Evolutionary conservation across 2,329 filamentous ascomycete genomes (phyloP), one percentile per base, ranked within the genome.

Genomic region (Exophiala calicioides): DNA sequence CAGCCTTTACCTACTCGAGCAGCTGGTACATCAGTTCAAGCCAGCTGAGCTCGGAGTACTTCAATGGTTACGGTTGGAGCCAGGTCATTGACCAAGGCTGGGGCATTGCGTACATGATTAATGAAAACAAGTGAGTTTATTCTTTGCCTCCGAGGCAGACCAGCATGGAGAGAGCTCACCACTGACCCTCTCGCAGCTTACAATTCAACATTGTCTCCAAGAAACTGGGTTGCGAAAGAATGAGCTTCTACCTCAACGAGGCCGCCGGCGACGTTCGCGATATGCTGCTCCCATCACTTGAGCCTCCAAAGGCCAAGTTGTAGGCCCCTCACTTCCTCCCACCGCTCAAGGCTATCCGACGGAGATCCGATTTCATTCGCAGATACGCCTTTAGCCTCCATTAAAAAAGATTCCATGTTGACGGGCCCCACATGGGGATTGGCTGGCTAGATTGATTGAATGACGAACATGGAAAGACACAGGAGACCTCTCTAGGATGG

Each of bases 91-190:
- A 97, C 63, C 88, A 86, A 51, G 93, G 93, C 21, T 98, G 93
- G 71, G 93, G 93, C 57, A 95, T 98, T 65, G 93, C 93, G 29
- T 98, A 98, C 68, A 98, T 98, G 93, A 97, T 98, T 68, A 98
- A 98, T 67, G 91, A 97, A 78, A 95, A 96, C 70, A 90, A 82
- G 85, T 88, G 65, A 68, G 75, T 26, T 30, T 9, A 15, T 31
- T 16, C 27, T 10, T 41, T 18, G 20, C 15, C 15, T 33, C 10
- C 23, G 38, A 48, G 42, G 26, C 8, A 36, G 24, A 20, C 4
- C 32, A 36, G n/a, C n/a, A n/a, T n/a, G n/a, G n/a, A n/a, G n/a
- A n/a, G n/a, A 20, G 43, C 62, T 68, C 58, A 67, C 39, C 16
- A 24, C 20, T 30, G 6, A 16, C 9, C n/a, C n/a, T 10, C 18